Evolutionary conservation across 208 protist species (phyloP), one percentile per base, ranked within the genome.

Genomic region (Trypanosomatidae sp.): DNA sequence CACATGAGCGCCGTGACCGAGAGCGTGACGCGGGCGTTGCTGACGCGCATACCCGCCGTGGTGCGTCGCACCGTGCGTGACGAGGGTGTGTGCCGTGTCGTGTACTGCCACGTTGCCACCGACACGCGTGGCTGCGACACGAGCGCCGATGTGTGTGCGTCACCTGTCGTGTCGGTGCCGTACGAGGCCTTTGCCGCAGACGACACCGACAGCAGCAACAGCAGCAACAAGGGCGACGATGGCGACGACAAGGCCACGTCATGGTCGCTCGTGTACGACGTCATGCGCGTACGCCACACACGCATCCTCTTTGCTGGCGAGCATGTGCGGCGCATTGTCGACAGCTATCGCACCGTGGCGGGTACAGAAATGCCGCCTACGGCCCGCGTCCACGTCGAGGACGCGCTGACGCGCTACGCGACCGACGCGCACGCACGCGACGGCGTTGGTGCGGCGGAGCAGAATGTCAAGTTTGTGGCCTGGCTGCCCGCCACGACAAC

Each of bases 391-490:
- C 11, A 35, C 30, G n/a, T 35, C 30, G n/a, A 35, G n/a, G n/a
- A n/a, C 30, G 11, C n/a, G 30, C 30, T 35, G 11, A 15, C 30
- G 30, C 11, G n/a, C n/a, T 15, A 35, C 11, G 30, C 30, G 30
- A 35, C n/a, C 11, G 30, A 35, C 30, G 30, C n/a, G 11, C n/a
- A 35, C 30, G 30, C n/a, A 15, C 30, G n/a, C 30, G 11, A 15
- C 43, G 19, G 43, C 16, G 6, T 7, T n/a, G 39, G 37, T 6
- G 24, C 39, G 6, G 41, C 41, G 3, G 67, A 66, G 26, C 42
- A 76, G 15, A 92, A 92, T 37, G 28, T 92, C 20, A 92, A 92
- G 48, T 61, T 84, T 25, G 11, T 92, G 4, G 60, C 71, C 24
- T 92, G 82, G 78, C 16, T 83, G 16, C 41, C 60, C 15, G 24